Base-by-base conservation (phyloP, 768 basidiomycete genomes). In the Coprinellus micaceus region DNA sequence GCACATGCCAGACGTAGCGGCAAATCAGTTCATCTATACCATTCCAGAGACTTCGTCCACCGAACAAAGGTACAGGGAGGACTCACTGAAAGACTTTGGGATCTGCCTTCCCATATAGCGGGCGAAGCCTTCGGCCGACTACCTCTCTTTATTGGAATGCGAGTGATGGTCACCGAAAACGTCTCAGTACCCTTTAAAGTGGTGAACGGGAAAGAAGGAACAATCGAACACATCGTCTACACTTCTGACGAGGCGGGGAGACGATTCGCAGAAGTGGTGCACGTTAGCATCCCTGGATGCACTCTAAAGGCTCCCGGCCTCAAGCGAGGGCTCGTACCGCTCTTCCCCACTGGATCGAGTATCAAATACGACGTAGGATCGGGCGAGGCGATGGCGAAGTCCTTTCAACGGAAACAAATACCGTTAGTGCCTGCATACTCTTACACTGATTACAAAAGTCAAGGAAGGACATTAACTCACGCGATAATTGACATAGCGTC, bases 141-240 rank as follows among this genome's bases (percentile, higher is more conserved):
- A 13, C 58, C 58, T 1, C 22, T 61, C n/a, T 61, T 64, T 46
- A 28, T 41, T 1, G 62, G 62, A 6, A 63, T 62, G 62, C 45
- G 40, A 5, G 63, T 62, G 0, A 67, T 67, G 64, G 36, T 64
- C 0, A 59, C 60, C 11, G 64, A 64, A 13, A 64, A 64, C 28
- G 7, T 65, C 2, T 62, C 62, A 5, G 56, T 65, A 21, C 57
- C 55, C 12, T 19, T 45, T 13, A 52, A 52, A 37, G 37, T 52
- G 2, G 50, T 52, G 11, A 52, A 52, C 24, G 50, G 50, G 11
- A 6, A 12, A 3, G 37, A 52, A 19, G 33, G 37, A 2, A 22
- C 15, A 2, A 52, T 52, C 13, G n/a, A 15, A n/a, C 30, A 37
- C 7, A 36, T 48, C 3, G 4, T 2, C 3, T 48, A 5, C 25